phyloP scores from a whole-genome alignment of 345 rosid genomes.

The Lumnitzera littorea region DNA sequence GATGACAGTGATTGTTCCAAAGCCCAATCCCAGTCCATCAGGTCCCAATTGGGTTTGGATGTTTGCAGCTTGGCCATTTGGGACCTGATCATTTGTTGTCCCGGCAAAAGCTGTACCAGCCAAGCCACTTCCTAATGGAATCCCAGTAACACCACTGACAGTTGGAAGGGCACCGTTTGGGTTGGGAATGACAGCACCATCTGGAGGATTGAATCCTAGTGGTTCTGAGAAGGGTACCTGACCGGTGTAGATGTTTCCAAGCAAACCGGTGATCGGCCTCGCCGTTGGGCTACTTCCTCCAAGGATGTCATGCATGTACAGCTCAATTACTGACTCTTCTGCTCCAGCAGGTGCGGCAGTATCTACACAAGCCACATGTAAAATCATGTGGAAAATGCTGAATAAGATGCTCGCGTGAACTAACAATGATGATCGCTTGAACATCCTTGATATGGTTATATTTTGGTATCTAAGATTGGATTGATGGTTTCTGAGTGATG shows the following conservation, averaged over 20 bases:
- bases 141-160: constrained; percentile 62
- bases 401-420: constrained; percentile 22
- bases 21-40: constrained; percentile 76
- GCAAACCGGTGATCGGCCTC: constrained; percentile 83
- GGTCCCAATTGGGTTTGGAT: constrained; percentile 75
- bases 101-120: constrained; percentile 65
- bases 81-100: constrained; percentile 25
- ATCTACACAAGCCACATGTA: constrained; percentile 30
- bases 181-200: constrained; percentile 70
- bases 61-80: background rate
- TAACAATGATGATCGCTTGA: constrained; percentile 25
- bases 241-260: constrained; percentile 88
- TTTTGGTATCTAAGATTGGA: constrained; percentile 1
- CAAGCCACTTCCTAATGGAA: constrained; percentile 88
- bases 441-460: constrained; percentile 25
- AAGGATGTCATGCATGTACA: constrained; percentile 88
- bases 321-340: constrained; percentile 54
- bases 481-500: constrained; percentile 16
- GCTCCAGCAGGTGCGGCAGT: constrained; percentile 26
- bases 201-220: constrained; percentile 66
- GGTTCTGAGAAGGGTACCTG: constrained; percentile 92
- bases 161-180: constrained; percentile 91
- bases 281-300: constrained; percentile 90
- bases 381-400: constrained; percentile 10
- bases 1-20: constrained; percentile 84